Evolutionary conservation across 331 rosid species (phyloP).

Genomic region (Pyracantha coccinea): DNA sequence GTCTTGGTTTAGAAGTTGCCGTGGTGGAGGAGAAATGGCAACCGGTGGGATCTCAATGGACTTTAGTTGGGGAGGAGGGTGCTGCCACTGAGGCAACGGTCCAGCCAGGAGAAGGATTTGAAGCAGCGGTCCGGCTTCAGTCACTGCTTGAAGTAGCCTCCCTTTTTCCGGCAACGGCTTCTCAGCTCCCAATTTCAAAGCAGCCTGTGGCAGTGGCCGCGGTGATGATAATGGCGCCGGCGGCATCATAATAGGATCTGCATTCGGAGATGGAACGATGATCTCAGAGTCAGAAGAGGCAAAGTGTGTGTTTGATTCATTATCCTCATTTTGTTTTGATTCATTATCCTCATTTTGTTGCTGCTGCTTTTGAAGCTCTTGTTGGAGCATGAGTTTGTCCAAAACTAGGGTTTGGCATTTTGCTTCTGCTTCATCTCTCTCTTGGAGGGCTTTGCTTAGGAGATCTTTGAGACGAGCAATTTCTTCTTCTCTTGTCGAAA

Average conservation of each 20-base stretch:
- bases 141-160: constrained; percentile 75
- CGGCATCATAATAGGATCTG: constrained; percentile 14
- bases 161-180: constrained; percentile 81
- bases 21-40: constrained; percentile 30
- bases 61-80: constrained; percentile 78
- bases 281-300: constrained; percentile 37
- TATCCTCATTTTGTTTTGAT: constrained; percentile 21
- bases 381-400: constrained; percentile 40
- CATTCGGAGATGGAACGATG: constrained; percentile 28
- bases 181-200: constrained; percentile 28
- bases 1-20: constrained; percentile 8
- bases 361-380: constrained; percentile 23
- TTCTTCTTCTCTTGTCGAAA: constrained; percentile 54
- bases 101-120: constrained; percentile 79
- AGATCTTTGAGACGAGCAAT: constrained; percentile 36
- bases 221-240: not conserved
- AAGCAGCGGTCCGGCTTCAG: constrained; percentile 87
- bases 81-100: constrained; percentile 91
- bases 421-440: constrained; percentile 58
- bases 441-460: constrained; percentile 46
- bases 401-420: constrained; percentile 48
- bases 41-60: constrained; percentile 68
- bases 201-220: constrained; percentile 10
- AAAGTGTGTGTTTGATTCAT: constrained; percentile 20
- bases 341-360: constrained; percentile 27